Percentiles rank a stretch among this genome's conserved stretches.
Evolutionary conservation across 305 asterid species (phyloP).

Genomic region (Fraxinus sp.): DNA sequence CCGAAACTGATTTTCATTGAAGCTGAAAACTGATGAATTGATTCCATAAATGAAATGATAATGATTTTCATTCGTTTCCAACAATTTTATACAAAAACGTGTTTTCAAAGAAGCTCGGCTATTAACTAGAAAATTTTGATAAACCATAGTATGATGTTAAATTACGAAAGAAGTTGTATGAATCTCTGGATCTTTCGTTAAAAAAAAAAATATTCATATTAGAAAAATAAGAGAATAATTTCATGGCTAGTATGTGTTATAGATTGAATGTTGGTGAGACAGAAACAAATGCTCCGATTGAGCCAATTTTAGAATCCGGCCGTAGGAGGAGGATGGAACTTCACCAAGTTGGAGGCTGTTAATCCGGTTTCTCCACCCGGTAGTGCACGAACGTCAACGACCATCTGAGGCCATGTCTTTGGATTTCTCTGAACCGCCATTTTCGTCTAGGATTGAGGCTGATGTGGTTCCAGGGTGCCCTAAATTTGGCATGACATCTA

Average conservation of each 20-base stretch:
- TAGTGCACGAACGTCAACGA: conserved; percentile 15
- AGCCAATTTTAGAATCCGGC: conserved; percentile 49
- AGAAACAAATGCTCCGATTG: conserved; percentile 50
- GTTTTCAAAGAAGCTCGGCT: no score
- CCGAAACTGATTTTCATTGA: no score
- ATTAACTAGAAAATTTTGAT: no score
- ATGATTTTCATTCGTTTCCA: no score
- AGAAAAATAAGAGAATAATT: background rate
- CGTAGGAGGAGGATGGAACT: conserved; percentile 62
- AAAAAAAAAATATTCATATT: no score
- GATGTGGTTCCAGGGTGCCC: conserved; percentile 31
- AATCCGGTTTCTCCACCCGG: conserved; percentile 20
- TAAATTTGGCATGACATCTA: conserved; percentile 68
- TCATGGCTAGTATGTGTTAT: conserved; percentile 65
- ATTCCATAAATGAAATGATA: no score
- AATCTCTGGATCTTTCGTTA: no score
- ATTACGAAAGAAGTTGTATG: no score
- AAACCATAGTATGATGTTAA: no score
- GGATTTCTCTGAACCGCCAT: background rate
- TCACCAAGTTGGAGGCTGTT: conserved; percentile 41
- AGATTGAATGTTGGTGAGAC: conserved; percentile 57
- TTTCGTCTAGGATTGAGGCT: background rate
- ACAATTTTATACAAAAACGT: no score
- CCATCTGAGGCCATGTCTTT: background rate
- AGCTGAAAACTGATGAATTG: no score